Base-by-base conservation (phyloP, 1,139 yeast species). In the Sugiyamaella japonica region DNA sequence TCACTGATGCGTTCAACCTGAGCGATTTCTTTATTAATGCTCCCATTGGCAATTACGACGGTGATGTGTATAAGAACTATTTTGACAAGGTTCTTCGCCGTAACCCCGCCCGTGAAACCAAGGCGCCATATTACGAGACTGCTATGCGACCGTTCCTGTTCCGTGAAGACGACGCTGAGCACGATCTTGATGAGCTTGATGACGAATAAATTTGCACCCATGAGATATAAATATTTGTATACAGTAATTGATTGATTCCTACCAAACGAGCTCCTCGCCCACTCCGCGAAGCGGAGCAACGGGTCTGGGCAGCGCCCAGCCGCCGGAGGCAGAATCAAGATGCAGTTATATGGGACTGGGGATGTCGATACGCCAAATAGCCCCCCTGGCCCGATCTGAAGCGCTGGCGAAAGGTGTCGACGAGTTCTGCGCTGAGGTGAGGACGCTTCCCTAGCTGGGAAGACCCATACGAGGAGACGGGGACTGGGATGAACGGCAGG, bases 1-100 rank as follows among this genome's bases (percentile, higher is more conserved):
- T 88, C 64, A 87, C 96, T n/a, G 98, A 91, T 73, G 81, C 96
- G 5, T 91, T 91, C 80, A 85, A 86, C 74, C 79, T 86, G 67
- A 82, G 91, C 37, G 97, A 91, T 73, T 87, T 81, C 75, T 81
- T 86, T 73, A 80, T 91, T 69, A 89, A 90, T 73, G 82, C 97
- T 1, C 85, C 96, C 34, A 80, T 91, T 60, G 98, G 97, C 59
- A 79, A 77, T 65, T 86, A 81, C 72, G 84, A 89, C 66, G 98
- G 98, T 62, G 86, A 90, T 70, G 84, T 89, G 55, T 91, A 90
- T 76, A 85, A 84, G 70, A 83, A 88, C 72, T 90, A 90, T 64
- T 73, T 73, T 59, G 67, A 66, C 51, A 74, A 73, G 65, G 76
- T 74, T 32, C 64, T 64, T 52, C 66, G 69, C 47, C 65, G 65